Base-by-base conservation (phyloP, 2,329 filamentous ascomycete genomes). In the Diaporthe helianthi region DNA sequence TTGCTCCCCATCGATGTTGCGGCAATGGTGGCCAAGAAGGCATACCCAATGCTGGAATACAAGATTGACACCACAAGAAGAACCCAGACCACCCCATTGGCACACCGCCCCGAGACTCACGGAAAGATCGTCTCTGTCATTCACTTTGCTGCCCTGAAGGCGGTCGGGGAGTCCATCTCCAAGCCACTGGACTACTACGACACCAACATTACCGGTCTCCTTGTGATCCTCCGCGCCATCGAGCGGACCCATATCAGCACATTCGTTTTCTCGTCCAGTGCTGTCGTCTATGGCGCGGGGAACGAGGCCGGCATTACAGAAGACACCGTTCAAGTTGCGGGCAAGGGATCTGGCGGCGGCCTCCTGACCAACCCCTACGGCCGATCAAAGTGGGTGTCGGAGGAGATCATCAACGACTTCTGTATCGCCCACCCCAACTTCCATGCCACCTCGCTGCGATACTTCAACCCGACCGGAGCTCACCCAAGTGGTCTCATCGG, bases 371-470 rank as follows among this genome's bases (percentile, higher is more conserved):
- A 70, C n/a, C 69, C 69, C 13, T 70, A 70, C 10, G 69, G 69
- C 6, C 65, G 69, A 19, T 68, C 69, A 13, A 70, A 70, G 52
- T 70, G 69, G 69, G 61, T 70, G 31, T 70, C 63, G 7, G 69
- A 70, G 24, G 69, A 70, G 69, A 70, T 70, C 58, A 70, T 70
- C 65, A 65, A 68, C 52, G 69, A 70, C 33, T 70, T 70, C 44
- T 70, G 69, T 22, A 53, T 63, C 24, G 46, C 69, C 19, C 61
- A 65, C 22, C 51, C 49, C 2, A 13, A n/a, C 1, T 70, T 70
- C 52, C 69, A 70, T 26, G 65, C 69, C 6, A 70, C 69, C 1
- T 67, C 69, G 1, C 29, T 70, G 44, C 65, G 69, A 6, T 70
- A 70, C 41, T 70, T 70, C 58, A 70, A 70, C 44, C 69, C 65